phyloP scores from a whole-genome alignment of 1,139 yeast genomes.

The Nakaseomyces bracarensis region DNA sequence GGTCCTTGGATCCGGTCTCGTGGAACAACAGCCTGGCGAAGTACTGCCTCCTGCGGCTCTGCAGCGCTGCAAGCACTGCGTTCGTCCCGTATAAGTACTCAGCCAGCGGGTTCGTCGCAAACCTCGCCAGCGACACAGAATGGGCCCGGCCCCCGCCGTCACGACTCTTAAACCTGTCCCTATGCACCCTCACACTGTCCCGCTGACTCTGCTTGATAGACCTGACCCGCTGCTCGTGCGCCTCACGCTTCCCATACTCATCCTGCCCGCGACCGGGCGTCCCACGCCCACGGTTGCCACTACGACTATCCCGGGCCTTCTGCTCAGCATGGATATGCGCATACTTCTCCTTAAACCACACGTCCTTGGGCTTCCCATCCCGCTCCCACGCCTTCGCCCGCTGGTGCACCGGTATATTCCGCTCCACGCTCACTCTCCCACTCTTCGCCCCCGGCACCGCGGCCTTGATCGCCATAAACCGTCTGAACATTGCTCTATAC shows the following conservation, averaged over 20 bases:
- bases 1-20: conserved; percentile 24
- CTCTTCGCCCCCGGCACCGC: conserved; percentile 6
- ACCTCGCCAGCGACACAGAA: background rate
- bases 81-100: conserved; percentile 76
- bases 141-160: background rate
- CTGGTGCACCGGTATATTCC: conserved; percentile 37
- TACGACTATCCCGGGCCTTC: conserved; percentile 20
- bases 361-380: conserved; percentile 44
- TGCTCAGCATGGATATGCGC: conserved; percentile 52
- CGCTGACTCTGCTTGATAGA: conserved; percentile 1
- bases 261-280: background rate
- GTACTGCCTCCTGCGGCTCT: conserved; percentile 45
- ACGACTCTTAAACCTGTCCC: conserved; percentile 8
- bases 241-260: background rate
- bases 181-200: background rate
- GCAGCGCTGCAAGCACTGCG: conserved; percentile 63
- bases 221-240: conserved; percentile 1
- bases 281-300: no score
- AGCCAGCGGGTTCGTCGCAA: conserved; percentile 38
- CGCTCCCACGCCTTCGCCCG: conserved; percentile 51
- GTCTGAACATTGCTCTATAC: no score
- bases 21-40: conserved; percentile 45
- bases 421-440: conserved; percentile 32
- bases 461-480: conserved; percentile 2
- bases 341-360: conserved; percentile 46